These are phyloP conservation scores for Cupressus sempervirens DNA, from an alignment of 75 land plant genomes.

Conservation along the genomic window DNA sequence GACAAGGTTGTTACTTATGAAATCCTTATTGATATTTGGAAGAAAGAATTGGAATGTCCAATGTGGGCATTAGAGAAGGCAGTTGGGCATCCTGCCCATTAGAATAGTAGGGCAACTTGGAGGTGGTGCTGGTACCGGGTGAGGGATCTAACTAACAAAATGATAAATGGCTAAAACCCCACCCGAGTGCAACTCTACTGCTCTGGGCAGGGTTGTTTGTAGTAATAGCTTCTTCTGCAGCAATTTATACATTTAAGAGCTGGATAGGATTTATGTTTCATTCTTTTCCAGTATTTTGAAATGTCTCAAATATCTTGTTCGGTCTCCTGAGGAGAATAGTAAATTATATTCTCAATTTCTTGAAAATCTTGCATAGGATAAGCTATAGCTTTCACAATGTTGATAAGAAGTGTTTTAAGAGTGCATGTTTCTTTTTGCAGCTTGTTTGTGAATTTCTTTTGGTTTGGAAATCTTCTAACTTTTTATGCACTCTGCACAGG, in stretches of 20 bases:
- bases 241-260: not conserved
- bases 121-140: too few species aligned
- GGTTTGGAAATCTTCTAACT: not conserved
- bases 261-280: not conserved
- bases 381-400: slow-evolving; percentile 1
- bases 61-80: too few species aligned
- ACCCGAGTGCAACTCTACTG: too few species aligned
- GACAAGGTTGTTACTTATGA: not conserved
- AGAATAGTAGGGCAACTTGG: too few species aligned
- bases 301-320: not conserved
- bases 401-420: not conserved
- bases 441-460: not conserved
- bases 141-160: too few species aligned
- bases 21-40: not conserved
- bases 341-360: not conserved
- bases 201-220: too few species aligned
- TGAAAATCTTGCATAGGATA: not conserved
- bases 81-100: too few species aligned
- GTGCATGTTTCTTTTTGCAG: not conserved
- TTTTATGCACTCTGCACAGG: slow-evolving; percentile 27
- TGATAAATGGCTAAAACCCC: too few species aligned
- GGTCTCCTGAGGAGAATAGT: not conserved
- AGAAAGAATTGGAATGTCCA: not conserved
- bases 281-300: not conserved
- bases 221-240: not conserved